Base-by-base conservation (phyloP, 2,329 filamentous ascomycete species). In the Lachnellula suecica region DNA sequence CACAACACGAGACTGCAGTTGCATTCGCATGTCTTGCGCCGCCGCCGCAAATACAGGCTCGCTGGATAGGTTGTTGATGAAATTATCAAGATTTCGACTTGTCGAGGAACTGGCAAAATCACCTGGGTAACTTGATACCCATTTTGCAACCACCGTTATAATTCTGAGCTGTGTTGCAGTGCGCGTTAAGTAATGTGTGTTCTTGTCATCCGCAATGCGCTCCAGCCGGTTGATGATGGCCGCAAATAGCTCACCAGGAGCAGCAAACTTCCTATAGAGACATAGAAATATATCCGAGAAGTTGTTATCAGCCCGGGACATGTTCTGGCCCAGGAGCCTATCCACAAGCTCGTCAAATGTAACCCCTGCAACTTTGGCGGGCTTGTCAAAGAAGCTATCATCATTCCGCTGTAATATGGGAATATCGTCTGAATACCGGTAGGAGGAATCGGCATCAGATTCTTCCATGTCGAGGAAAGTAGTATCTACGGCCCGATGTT, bases 251-350 rank as follows among this genome's bases (percentile, higher is more conserved):
- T 87, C 81, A 9, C 82, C 80, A 0, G 94, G 94, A 2, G 92
- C 83, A 4, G 91, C 88, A 67, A 99, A 97, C 69, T 94, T 95
- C 57, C 94, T 87, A 71, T 97, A 97, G 13, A 97, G 76, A 59
- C 93, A 96, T 25, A 97, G 77, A 64, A 97, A 97, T 17, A 96
- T 85, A 41, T 91, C 84, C 1, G 83, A 82, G 66, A 97, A 99
- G 69, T 96, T 96, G 52, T 82, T 80, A 66, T 97, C 94, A n/a
- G 86, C 81, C 66, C 90, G 91, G 24, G 89, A 91, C 74, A 93
- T 86, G 31, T 89, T 89, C 56, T 89, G 82, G 1, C 86, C 81
- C 22, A 97, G 78, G 37, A 99, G 79, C n/a, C 91, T 87, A 70
- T 96, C 91, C 19, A 97, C 90, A 4, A 94, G 74, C 50, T 91